phyloP scores from a whole-genome alignment of 2,329 filamentous ascomycete species.

The Colletotrichum somersetense region DNA sequence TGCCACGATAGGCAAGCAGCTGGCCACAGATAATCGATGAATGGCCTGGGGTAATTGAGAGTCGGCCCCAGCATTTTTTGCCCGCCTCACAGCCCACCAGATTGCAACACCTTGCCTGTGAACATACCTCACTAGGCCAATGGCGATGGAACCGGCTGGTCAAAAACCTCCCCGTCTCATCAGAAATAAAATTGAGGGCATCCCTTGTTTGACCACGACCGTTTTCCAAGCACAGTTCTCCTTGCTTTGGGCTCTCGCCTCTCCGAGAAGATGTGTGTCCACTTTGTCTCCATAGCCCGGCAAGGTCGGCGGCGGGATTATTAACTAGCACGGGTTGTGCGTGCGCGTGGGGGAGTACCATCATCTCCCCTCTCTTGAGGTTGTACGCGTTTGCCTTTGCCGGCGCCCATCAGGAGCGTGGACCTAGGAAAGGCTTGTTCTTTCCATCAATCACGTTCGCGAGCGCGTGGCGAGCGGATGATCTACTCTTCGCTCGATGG shows the following conservation, averaged over 20 bases:
- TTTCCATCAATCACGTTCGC: constrained; percentile 36
- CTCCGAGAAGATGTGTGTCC: neutral
- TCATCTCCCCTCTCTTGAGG: neutral
- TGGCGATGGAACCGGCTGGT: neutral
- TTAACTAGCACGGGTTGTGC: neutral
- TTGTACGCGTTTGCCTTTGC: neutral
- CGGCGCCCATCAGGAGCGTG: neutral
- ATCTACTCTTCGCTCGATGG: neutral
- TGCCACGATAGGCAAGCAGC: neutral
- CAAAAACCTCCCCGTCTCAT: no score
- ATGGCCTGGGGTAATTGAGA: neutral
- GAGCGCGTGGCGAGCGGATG: constrained; percentile 1
- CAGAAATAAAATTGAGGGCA: neutral
- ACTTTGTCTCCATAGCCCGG: neutral
- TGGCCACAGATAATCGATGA: neutral
- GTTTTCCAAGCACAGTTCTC: neutral
- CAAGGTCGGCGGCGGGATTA: constrained; percentile 1
- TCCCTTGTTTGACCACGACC: neutral
- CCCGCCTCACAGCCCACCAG: neutral
- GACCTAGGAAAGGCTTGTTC: constrained; percentile 18
- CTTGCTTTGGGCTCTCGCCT: neutral
- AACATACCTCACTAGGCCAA: neutral
- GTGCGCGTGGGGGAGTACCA: neutral
- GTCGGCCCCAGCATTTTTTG: neutral
- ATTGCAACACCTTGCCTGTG: neutral